Conservation (phyloP, 108 stramenopile species). For the Stephanodiscus triporus region DNA sequence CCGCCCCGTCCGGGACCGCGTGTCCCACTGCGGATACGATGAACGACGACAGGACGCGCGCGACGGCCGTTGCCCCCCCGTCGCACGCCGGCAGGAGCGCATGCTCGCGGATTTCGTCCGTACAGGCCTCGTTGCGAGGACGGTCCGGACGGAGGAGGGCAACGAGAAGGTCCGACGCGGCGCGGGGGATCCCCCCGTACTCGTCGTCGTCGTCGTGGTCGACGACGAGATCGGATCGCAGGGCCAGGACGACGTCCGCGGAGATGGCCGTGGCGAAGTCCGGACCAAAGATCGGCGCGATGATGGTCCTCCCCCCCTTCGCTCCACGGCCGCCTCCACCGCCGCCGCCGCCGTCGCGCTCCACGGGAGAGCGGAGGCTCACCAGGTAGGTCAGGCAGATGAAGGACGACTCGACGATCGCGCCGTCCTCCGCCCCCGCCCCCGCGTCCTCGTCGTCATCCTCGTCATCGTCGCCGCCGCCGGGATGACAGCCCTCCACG, state of each 20-base stretch:
- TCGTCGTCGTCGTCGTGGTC: neutral
- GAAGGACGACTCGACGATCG: conserved; percentile 14
- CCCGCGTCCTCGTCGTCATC: neutral
- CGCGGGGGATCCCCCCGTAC: neutral
- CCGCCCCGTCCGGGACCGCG: conserved; percentile 4
- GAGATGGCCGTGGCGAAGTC: conserved; percentile 23
- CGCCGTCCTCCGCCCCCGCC: neutral
- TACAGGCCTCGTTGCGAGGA: conserved; percentile 30
- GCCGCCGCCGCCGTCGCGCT: neutral
- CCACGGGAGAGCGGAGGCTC: neutral
- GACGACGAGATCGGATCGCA: neutral
- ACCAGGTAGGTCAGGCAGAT: conserved; percentile 12
- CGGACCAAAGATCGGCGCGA: conserved; percentile 26
- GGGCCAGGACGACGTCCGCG: conserved; percentile 20
- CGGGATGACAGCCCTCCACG: conserved; percentile 3
- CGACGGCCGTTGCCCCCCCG: conserved; percentile 11
- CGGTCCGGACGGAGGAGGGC: conserved; percentile 20
- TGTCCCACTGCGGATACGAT: conserved; percentile 9
- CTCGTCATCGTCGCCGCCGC: neutral
- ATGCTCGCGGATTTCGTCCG: conserved; percentile 19
- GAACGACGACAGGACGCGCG: conserved; percentile 8
- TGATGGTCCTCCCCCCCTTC: neutral
- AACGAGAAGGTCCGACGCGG: conserved; percentile 11
- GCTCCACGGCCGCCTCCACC: neutral
- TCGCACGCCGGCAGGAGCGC: conserved; percentile 25